These are phyloP conservation scores for Populus nigra DNA, from an alignment of 345 rosid species.

Conservation along the genomic window DNA sequence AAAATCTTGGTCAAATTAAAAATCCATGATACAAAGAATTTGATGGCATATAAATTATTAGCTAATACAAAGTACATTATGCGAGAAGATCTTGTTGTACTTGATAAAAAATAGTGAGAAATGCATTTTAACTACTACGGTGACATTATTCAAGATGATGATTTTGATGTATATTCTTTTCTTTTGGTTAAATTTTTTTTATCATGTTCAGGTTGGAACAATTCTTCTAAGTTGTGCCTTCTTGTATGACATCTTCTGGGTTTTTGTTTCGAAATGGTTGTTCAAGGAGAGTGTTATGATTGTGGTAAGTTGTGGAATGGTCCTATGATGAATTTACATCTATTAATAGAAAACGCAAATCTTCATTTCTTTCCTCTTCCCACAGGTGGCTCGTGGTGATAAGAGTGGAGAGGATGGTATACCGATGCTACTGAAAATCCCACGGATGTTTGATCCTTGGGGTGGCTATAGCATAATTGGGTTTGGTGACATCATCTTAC, in stretches of 20 bases:
- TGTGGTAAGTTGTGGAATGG: constrained; percentile 59
- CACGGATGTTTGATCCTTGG: constrained; percentile 99
- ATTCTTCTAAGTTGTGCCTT: constrained; percentile 94
- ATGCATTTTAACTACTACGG: not conserved
- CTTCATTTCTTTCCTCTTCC: constrained; percentile 3
- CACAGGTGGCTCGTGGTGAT: constrained; percentile 97
- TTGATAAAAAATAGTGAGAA: not conserved
- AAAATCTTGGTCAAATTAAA: not conserved
- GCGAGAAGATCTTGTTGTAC: not conserved
- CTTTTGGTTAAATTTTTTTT: not conserved
- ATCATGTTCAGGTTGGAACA: constrained; percentile 70
- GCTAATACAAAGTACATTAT: not conserved
- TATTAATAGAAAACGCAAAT: not conserved
- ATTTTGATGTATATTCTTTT: not conserved
- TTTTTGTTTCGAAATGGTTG: constrained; percentile 90
- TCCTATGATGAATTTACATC: not conserved
- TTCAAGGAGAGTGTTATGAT: constrained; percentile 99
- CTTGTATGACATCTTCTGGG: constrained; percentile 98
- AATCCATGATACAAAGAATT: not conserved
- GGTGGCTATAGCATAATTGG: constrained; percentile 98
- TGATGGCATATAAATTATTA: not conserved
- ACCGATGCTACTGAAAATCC: constrained; percentile 93
- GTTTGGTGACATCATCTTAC: constrained; percentile 94
- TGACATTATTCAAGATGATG: not conserved
- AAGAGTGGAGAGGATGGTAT: constrained; percentile 92